Evolutionary conservation across 257 asterid genomes (phyloP).

Genomic region (Solanum lycopersicoides): DNA sequence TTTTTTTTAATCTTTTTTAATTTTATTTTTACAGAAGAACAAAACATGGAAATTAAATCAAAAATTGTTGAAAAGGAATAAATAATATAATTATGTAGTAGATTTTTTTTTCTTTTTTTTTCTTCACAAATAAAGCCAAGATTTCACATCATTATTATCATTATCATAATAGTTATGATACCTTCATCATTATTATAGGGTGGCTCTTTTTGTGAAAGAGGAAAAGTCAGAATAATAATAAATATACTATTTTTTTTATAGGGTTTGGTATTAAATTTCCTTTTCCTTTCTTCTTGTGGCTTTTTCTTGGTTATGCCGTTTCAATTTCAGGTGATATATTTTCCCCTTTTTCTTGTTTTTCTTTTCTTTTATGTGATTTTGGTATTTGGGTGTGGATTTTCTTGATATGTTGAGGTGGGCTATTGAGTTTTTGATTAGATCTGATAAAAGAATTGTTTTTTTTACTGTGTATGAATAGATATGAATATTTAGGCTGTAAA

Average conservation of each 20-base stretch:
- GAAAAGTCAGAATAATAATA: neutral
- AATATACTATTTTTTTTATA: neutral
- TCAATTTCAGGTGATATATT: constrained; percentile 6
- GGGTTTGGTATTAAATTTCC: neutral
- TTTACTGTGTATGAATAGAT: neutral
- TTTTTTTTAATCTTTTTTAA: neutral
- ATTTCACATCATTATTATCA: neutral
- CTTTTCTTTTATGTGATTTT: neutral
- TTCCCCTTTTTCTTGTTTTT: neutral
- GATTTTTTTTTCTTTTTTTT: neutral
- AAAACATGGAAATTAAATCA: neutral
- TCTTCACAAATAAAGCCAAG: neutral
- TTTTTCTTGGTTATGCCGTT: constrained; percentile 29
- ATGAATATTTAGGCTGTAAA: neutral
- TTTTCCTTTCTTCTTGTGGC: constrained; percentile 4
- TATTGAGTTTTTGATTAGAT: neutral
- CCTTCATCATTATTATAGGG: neutral
- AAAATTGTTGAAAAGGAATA: neutral
- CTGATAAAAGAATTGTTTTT: neutral
- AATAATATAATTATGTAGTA: neutral
- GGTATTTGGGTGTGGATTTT: neutral
- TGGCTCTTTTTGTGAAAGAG: neutral
- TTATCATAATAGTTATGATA: neutral
- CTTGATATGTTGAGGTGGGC: neutral
- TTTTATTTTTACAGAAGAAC: neutral